These are phyloP conservation scores for Crithidia expoeki DNA, from an alignment of 208 protist species.

Conservation along the genomic window DNA sequence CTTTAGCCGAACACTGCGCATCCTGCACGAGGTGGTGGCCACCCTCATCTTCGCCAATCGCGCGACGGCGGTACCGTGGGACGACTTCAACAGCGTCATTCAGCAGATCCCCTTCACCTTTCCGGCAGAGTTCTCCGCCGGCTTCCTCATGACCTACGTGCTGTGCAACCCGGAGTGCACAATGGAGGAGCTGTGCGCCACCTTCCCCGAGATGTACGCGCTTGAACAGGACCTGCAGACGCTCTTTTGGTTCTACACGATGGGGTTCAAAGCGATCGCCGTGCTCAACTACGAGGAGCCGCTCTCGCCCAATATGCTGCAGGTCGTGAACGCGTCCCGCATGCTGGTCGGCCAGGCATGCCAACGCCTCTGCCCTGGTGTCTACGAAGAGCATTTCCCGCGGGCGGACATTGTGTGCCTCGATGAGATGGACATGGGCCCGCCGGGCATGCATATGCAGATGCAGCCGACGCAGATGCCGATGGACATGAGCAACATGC, in stretches of 20 bases:
- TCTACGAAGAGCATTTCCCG: constrained; percentile 29
- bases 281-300: constrained; percentile 45
- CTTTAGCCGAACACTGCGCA: constrained; percentile 67
- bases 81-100: constrained; percentile 57
- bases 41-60: constrained; percentile 59
- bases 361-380: constrained; percentile 41
- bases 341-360: constrained; percentile 42
- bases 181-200: constrained; percentile 46
- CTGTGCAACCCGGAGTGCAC: constrained; percentile 65
- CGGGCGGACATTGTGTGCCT: constrained; percentile 15
- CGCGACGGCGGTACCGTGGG: constrained; percentile 52
- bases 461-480: constrained; percentile 25
- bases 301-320: constrained; percentile 31
- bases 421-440: constrained; percentile 17
- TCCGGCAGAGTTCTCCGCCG: constrained; percentile 77
- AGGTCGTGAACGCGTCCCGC: constrained; percentile 43
- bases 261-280: constrained; percentile 56
- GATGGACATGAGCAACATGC: constrained; percentile 33
- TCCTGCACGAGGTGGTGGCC: constrained; percentile 74
- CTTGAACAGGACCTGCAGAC: constrained; percentile 67
- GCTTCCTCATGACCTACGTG: constrained; percentile 80
- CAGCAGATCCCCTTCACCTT: constrained; percentile 64
- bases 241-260: constrained; percentile 86
- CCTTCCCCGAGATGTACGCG: constrained; percentile 64
- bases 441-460: constrained; percentile 21